Evolutionary conservation across 352 stramenopile genomes (phyloP), one percentile per base, ranked within the genome.

Genomic region (Discostella stelligera): DNA sequence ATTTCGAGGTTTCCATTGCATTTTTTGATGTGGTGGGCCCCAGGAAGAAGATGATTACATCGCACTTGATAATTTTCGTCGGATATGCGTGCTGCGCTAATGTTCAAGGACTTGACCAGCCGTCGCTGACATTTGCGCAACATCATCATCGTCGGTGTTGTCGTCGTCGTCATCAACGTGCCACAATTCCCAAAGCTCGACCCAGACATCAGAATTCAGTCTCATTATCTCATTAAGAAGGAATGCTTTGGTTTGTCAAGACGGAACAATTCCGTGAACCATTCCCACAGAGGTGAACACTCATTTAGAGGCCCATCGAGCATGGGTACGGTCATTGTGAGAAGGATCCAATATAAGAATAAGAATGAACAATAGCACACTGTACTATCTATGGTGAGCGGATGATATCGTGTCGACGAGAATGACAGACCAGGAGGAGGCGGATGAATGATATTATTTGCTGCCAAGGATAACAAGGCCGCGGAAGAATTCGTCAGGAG

Each of bases 211-310:
- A 10, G 20, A 3, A 39, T 5, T 6, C 13, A n/a, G 11, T 30
- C 55, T 14, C 21, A 41, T 14, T 14, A 41, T 63, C 50, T 27
- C 20, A 63, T 50, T 48, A 59, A 37, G 71, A 72, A 21, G 71
- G 71, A 30, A 67, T 78, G 71, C 44, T 72, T 54, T 89, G 79
- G 79, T 89, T 87, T 74, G 75, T 83, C 52, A 86, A 87, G 60
- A 86, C 79, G 16, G 83, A 86, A 70, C 56, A 64, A 44, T 84
- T 89, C 49, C 79, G 77, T 37, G 62, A 76, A 52, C 73, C 77
- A 13, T 86, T 74, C 52, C 72, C 72, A n/a, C n/a, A 46, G 60
- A 81, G 60, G 70, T 87, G 5, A 80, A 84, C 30, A 72, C 59
- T 3, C 66, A 89, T 66, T 66, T 89, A 8, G 82, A 89, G 46